Base-by-base conservation (phyloP, 352 stramenopile species). In the Pythium graminicola region DNA sequence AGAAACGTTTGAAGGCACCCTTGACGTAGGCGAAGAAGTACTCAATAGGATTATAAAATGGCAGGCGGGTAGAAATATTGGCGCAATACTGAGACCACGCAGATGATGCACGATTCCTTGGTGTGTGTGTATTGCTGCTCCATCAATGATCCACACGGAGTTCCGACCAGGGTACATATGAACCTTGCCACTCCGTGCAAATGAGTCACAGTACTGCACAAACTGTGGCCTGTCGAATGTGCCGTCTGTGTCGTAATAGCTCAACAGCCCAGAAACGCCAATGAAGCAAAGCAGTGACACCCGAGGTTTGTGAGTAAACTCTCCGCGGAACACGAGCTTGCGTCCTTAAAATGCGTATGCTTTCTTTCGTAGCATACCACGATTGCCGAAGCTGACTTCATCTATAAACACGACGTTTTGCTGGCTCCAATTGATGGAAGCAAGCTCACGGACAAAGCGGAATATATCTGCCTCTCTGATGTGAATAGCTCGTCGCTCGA, bases 141-240 rank as follows among this genome's bases (percentile, higher is more conserved):
- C 60, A 47, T 71, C 62, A 9, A 71, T 26, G 24, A 74, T 62
- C 62, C 66, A 74, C 2, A 65, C 63, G 1, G 66, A 74, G 20
- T 62, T 50, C 13, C 13, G 35, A 13, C 44, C 48, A 4, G 65
- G 62, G 24, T 69, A 70, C 13, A 46, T 57, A 10, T 44, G 42
- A 22, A 64, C 57, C 10, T 20, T n/a, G 17, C 24, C 26, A 17
- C 49, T 3, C 6, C 52, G 33, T 0, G 49, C n/a, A n/a, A n/a
- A n/a, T n/a, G n/a, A n/a, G n/a, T n/a, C n/a, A n/a, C n/a, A n/a
- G n/a, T n/a, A 59, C 24, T 67, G 45, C 16, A 41, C 49, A 19
- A 74, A 64, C 20, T 50, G 31, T 6, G 46, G 8, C 0, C 57
- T 27, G 27, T 65, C 60, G 41, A 73, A 70, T 6, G 57, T 70